A percentile compares a stretch with the other conserved stretches of the same genome.
Evolutionary conservation across 2,329 filamentous ascomycete genomes (phyloP).

Genomic region (Cyphellophora europaea): DNA sequence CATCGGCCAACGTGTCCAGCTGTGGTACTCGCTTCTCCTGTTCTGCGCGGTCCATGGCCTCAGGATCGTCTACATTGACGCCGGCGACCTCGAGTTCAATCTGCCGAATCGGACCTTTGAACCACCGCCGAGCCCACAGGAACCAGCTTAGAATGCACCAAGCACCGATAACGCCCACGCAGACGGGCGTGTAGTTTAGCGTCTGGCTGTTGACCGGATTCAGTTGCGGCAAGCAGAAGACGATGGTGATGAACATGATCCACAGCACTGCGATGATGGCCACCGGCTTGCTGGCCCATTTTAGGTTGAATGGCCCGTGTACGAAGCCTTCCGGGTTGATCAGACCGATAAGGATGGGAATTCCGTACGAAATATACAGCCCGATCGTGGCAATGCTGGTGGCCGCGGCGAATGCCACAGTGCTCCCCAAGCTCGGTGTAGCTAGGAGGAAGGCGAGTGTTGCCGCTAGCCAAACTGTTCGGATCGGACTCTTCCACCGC

Average conservation of each 20-base stretch:
- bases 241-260: constrained; percentile 47
- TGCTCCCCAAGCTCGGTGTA: constrained; percentile 45
- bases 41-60: constrained; percentile 31
- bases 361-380: constrained; percentile 49
- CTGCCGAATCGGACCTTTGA: constrained; percentile 45
- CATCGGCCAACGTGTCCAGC: constrained; percentile 4
- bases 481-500: constrained; percentile 37
- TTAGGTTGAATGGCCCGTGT: constrained; percentile 49
- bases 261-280: constrained; percentile 40
- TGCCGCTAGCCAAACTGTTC: constrained; percentile 46
- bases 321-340: constrained; percentile 42
- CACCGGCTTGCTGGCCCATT: constrained; percentile 35
- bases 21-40: constrained; percentile 19
- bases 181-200: constrained; percentile 51
- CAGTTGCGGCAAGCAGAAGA: constrained; percentile 48
- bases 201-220: constrained; percentile 50
- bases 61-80: constrained; percentile 39
- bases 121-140: constrained; percentile 45
- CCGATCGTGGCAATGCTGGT: constrained; percentile 52
- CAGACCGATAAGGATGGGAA: constrained; percentile 47
- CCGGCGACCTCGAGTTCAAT: constrained; percentile 41
- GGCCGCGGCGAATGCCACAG: constrained; percentile 48
- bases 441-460: constrained; percentile 46
- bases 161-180: constrained; percentile 47
- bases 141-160: constrained; percentile 41